Percentiles rank a stretch among this genome's conserved stretches.
Conservation (phyloP, 1,284 basidiomycete species). For the Pterulicium gracile region DNA sequence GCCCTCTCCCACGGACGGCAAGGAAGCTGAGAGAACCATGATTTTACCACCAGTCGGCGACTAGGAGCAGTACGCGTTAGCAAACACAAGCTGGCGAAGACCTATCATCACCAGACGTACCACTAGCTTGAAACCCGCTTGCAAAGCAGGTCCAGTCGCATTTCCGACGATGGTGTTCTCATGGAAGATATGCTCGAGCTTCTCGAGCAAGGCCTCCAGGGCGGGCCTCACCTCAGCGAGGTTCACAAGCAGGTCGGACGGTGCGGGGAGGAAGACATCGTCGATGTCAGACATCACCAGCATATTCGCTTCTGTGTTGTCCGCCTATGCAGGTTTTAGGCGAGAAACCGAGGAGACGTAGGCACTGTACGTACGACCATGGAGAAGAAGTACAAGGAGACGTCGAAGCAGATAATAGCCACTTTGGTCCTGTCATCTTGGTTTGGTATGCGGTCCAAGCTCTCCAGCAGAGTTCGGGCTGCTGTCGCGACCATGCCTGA, state of each 20-base stretch:
- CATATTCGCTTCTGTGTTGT: conserved; percentile 85
- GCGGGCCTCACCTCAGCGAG: conserved; percentile 77
- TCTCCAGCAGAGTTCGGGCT: conserved; percentile 93
- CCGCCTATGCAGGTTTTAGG: conserved; percentile 46
- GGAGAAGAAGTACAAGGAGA: conserved; percentile 94
- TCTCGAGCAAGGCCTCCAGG: conserved; percentile 74
- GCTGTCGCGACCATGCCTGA: conserved; percentile 98
- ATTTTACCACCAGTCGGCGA: conserved; percentile 94
- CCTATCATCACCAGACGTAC: conserved; percentile 23
- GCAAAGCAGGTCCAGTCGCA: conserved; percentile 91
- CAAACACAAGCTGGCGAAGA: conserved; percentile 1
- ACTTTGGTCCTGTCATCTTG: conserved; percentile 90
- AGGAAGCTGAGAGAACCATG: conserved; percentile 73
- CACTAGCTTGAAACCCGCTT: conserved; percentile 94
- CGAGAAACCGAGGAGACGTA: not conserved
- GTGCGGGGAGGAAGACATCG: conserved; percentile 96
- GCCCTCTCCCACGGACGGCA: conserved; percentile 87
- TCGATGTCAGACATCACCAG: conserved; percentile 95
- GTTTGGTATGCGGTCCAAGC: conserved; percentile 91
- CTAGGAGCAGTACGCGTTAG: conserved; percentile 12
- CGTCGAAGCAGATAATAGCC: conserved; percentile 88
- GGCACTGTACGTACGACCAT: conserved; percentile 44
- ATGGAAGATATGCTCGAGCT: conserved; percentile 94
- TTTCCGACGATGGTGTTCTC: conserved; percentile 87
- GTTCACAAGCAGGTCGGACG: conserved; percentile 92